Evolutionary conservation across 768 basidiomycete species (phyloP).

Genomic region (Boletus speciosus): DNA sequence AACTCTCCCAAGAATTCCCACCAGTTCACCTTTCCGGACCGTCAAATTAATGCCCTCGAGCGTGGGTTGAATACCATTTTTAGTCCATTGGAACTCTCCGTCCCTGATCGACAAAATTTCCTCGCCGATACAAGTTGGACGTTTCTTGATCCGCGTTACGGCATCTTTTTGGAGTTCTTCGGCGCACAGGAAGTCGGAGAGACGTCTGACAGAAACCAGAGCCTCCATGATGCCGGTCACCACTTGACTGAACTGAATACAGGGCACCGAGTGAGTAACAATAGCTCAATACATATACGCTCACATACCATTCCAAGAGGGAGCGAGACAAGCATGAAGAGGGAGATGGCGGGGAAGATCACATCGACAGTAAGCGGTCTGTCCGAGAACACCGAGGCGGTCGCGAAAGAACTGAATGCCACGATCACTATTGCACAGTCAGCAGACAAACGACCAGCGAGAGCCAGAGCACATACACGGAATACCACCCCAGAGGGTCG

Average conservation of each 20-base stretch:
- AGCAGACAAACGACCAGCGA: background rate
- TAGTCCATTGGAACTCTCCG: constrained; percentile 83
- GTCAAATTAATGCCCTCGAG: constrained; percentile 75
- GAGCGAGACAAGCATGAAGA: constrained; percentile 84
- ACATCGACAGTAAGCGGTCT: constrained; percentile 79
- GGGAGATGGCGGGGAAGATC: constrained; percentile 89
- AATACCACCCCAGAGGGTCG: constrained; percentile 62
- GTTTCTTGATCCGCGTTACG: constrained; percentile 46
- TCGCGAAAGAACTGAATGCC: constrained; percentile 79
- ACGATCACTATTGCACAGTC: constrained; percentile 50
- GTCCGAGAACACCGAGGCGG: constrained; percentile 59
- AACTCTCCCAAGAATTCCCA: constrained; percentile 84
- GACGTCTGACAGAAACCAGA: constrained; percentile 74
- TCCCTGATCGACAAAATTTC: constrained; percentile 66
- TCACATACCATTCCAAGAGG: constrained; percentile 71
- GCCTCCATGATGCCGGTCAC: constrained; percentile 84
- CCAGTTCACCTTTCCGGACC: constrained; percentile 78
- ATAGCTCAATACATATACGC: background rate
- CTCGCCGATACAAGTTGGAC: constrained; percentile 48
- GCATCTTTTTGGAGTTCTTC: constrained; percentile 82
- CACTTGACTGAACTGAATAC: constrained; percentile 58
- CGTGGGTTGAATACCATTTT: constrained; percentile 49
- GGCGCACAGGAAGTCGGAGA: constrained; percentile 71
- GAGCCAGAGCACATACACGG: constrained; percentile 37
- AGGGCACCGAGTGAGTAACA: background rate